A percentile compares a stretch with the other conserved stretches of the same genome.
Conservation (phyloP, 495 filamentous ascomycete species). For the Neurospora intermedia region DNA sequence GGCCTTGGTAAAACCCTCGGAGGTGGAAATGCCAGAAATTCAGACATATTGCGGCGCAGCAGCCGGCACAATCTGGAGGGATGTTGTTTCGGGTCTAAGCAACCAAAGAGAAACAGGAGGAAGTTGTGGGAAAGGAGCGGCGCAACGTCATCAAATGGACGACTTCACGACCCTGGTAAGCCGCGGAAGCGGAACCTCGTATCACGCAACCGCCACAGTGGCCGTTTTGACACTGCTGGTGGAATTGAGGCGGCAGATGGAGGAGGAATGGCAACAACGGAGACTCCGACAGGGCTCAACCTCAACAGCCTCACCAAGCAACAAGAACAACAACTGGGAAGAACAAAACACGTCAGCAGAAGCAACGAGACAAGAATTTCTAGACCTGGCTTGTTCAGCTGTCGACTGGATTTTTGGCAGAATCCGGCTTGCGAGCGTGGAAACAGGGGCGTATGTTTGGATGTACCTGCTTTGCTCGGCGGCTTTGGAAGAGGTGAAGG, state of each 20-base stretch:
- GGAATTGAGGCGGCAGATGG: conserved; percentile 39
- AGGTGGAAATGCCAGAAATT: neutral
- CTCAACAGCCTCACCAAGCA: neutral
- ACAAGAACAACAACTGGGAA: neutral
- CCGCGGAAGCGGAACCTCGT: conserved; percentile 39
- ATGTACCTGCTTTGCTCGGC: neutral
- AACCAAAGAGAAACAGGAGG: neutral
- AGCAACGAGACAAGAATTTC: neutral
- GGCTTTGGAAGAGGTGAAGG: neutral
- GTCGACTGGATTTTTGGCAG: neutral
- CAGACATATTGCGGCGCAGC: neutral
- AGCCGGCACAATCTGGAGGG: neutral
- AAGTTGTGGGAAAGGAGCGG: neutral
- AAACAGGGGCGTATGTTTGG: neutral
- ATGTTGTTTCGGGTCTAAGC: neutral
- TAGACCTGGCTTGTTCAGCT: neutral
- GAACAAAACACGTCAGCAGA: neutral
- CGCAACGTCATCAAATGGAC: conserved; percentile 11
- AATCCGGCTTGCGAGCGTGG: neutral
- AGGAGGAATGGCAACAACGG: conserved; percentile 34
- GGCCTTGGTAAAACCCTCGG: neutral
- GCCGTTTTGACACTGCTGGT: conserved; percentile 35
- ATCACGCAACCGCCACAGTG: conserved; percentile 27
- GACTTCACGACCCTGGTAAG: conserved; percentile 32
- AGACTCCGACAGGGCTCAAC: neutral